Evolutionary conservation across 140 eudicot genomes (phyloP).

Genomic region (Cichorium intybus): DNA sequence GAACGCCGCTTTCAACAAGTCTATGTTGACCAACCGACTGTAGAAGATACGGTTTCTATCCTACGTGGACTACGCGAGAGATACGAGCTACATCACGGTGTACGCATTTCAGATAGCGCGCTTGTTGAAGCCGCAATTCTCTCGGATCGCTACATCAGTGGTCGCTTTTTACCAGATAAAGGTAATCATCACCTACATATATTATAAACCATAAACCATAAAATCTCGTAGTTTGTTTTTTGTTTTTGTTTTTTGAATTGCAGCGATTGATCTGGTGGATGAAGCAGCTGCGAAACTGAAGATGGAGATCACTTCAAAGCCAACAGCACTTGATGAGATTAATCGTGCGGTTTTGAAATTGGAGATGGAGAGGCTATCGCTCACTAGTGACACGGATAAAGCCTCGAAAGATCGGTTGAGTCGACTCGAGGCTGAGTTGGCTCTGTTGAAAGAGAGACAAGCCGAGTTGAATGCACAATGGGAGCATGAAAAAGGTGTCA

Average conservation of each 20-base stretch:
- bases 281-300: conserved; percentile 99
- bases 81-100: conserved; percentile 98
- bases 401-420: conserved; percentile 88
- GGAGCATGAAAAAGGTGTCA: conserved; percentile 93
- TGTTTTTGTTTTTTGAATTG: conserved; percentile 11
- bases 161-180: conserved; percentile 95
- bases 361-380: conserved; percentile 98
- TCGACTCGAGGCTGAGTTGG: conserved; percentile 84
- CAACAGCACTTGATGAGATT: conserved; percentile 97
- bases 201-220: neutral
- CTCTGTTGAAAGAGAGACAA: conserved; percentile 74
- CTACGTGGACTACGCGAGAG: conserved; percentile 95
- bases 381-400: conserved; percentile 84
- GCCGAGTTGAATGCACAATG: conserved; percentile 79
- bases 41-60: conserved; percentile 88
- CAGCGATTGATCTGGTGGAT: conserved; percentile 93
- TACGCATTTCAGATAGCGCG: conserved; percentile 91
- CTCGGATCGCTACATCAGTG: conserved; percentile 97
- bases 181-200: conserved; percentile 29
- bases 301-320: conserved; percentile 99
- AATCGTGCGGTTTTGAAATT: conserved; percentile 82
- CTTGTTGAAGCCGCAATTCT: conserved; percentile 97
- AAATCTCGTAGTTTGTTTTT: neutral
- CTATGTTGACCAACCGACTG: conserved; percentile 95
- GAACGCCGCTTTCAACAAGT: conserved; percentile 99